Conservation (phyloP, 2,329 filamentous ascomycete species). For the Claviceps monticola region DNA sequence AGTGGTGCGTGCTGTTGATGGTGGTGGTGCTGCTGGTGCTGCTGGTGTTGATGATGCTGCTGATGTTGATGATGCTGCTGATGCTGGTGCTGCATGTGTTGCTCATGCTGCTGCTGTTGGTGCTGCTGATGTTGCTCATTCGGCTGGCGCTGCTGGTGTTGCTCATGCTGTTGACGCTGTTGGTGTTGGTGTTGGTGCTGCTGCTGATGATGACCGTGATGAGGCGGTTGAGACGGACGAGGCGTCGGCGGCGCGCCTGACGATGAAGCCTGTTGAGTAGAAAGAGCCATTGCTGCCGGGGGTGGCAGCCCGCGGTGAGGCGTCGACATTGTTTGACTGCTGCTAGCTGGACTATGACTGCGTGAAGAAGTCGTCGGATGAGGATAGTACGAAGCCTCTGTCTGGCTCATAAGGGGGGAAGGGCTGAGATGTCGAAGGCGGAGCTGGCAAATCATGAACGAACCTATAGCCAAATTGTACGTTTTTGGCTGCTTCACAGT, state of each 20-base stretch:
- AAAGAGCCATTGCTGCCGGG: constrained; percentile 50
- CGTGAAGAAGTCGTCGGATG: constrained; percentile 25
- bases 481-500: constrained; percentile 45
- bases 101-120: constrained; percentile 7
- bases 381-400: constrained; percentile 31
- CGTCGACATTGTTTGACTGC: constrained; percentile 46
- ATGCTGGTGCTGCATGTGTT: too few species aligned
- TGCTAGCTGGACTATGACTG: constrained; percentile 31
- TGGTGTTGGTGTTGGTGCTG: constrained; percentile 10
- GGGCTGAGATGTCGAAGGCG: constrained; percentile 39
- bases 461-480: constrained; percentile 47
- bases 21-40: not conserved
- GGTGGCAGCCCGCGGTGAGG: constrained; percentile 57
- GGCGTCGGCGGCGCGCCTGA: constrained; percentile 13
- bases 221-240: too few species aligned
- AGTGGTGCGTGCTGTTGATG: constrained; percentile 7
- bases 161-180: constrained; percentile 3
- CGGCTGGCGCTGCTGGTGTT: not conserved
- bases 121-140: constrained; percentile 9
- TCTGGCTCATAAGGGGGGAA: constrained; percentile 38
- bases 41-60: constrained; percentile 9
- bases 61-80: constrained; percentile 9
- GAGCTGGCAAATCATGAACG: constrained; percentile 48
- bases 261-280: constrained; percentile 29
- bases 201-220: constrained; percentile 13